Percentiles rank a stretch among this genome's conserved stretches.
These are phyloP conservation scores for Metarhizium robertsii DNA, from an alignment of 2,329 filamentous ascomycete species.

Conservation along the genomic window DNA sequence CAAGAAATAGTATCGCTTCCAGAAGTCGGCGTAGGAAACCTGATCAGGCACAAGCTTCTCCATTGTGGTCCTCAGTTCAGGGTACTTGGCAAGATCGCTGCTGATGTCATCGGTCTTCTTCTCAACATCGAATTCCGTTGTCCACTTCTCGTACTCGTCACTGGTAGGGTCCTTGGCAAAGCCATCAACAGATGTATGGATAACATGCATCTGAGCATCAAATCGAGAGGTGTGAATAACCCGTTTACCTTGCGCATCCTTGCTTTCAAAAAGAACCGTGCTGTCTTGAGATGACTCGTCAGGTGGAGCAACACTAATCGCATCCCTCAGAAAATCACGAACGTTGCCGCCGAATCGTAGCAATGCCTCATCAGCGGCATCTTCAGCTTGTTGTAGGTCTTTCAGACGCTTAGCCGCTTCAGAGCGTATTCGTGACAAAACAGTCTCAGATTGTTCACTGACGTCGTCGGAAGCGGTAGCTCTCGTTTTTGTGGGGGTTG, in stretches of 20 bases:
- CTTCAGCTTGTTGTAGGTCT: conserved; percentile 85
- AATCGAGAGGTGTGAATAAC: conserved; percentile 92
- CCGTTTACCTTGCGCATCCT: conserved; percentile 79
- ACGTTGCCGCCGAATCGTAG: conserved; percentile 86
- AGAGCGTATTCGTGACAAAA: conserved; percentile 65
- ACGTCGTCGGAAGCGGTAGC: conserved; percentile 32
- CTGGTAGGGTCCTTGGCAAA: conserved; percentile 75
- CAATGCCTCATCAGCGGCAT: conserved; percentile 91
- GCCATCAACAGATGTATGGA: conserved; percentile 75
- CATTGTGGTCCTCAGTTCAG: conserved; percentile 80
- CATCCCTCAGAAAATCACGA: conserved; percentile 80
- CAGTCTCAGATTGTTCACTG: conserved; percentile 43
- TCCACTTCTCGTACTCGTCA: conserved; percentile 66
- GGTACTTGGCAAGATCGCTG: conserved; percentile 73
- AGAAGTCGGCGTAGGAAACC: conserved; percentile 84
- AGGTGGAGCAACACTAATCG: conserved; percentile 78
- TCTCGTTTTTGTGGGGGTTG: conserved; percentile 36
- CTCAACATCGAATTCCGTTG: conserved; percentile 66
- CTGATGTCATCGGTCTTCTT: conserved; percentile 78
- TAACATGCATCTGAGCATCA: conserved; percentile 91
- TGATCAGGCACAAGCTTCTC: conserved; percentile 90
- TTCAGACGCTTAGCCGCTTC: conserved; percentile 79
- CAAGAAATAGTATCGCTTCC: conserved; percentile 92
- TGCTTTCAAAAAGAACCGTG: conserved; percentile 83
- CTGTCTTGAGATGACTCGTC: conserved; percentile 40